These are phyloP conservation scores for Septoria linicola DNA, from an alignment of 2,329 filamentous ascomycete species.

Conservation along the genomic window DNA sequence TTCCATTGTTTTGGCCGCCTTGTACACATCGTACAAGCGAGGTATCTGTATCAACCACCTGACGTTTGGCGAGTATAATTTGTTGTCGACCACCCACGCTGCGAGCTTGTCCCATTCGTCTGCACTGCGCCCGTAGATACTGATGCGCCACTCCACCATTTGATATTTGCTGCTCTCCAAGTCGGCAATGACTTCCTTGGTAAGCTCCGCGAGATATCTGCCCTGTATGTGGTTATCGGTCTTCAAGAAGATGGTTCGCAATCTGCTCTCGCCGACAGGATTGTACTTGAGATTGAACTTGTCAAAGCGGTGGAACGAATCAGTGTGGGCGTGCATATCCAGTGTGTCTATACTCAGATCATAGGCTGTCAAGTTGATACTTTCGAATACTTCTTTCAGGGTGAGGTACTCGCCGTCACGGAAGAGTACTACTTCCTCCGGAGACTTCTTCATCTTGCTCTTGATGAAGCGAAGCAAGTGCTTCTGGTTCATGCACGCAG, in stretches of 20 bases:
- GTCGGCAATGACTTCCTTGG: slow-evolving; percentile 95
- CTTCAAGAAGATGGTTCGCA: slow-evolving; percentile 98
- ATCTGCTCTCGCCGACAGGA: slow-evolving; percentile 87
- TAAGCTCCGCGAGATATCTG: slow-evolving; percentile 93
- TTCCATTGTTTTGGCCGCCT: slow-evolving; percentile 79
- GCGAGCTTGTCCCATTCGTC: slow-evolving; percentile 98
- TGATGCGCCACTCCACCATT: slow-evolving; percentile 99
- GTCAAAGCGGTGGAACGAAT: slow-evolving; percentile 97
- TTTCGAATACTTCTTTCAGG: slow-evolving; percentile 89
- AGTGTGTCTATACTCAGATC: slow-evolving; percentile 97
- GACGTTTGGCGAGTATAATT: slow-evolving; percentile 95
- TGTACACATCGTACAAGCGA: slow-evolving; percentile 93
- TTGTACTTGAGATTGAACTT: slow-evolving; percentile 99
- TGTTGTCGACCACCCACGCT: slow-evolving; percentile 96
- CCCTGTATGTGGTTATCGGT: slow-evolving; percentile 98
- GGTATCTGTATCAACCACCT: slow-evolving; percentile 96
- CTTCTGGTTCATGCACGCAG: slow-evolving; percentile 99
- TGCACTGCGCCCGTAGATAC: slow-evolving; percentile 86
- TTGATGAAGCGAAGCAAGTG: slow-evolving; percentile 98
- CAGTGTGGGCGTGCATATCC: slow-evolving; percentile 98
- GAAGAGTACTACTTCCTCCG: slow-evolving; percentile 88
- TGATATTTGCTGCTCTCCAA: slow-evolving; percentile 98
- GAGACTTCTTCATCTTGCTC: slow-evolving; percentile 98
- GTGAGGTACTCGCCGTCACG: slow-evolving; percentile 91
- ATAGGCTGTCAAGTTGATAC: slow-evolving; percentile 95